phyloP scores from a whole-genome alignment of 2,329 filamentous ascomycete species.

The Penicillium sp. region DNA sequence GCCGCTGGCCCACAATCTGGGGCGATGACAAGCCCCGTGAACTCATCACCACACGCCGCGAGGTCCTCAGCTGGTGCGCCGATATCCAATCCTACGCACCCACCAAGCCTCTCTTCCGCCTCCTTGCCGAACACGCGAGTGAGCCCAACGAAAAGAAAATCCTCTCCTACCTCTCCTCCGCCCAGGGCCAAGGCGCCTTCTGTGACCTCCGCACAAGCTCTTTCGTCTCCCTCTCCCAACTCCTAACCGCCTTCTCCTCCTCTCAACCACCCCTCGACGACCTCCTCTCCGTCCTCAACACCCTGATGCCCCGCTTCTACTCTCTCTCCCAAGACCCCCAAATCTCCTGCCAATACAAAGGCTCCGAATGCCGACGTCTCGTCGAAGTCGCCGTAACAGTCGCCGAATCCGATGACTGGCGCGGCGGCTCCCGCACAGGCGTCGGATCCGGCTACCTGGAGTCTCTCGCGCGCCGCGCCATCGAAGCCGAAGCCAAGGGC shows the following conservation, averaged over 20 bases:
- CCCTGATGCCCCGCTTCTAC: conserved; percentile 97
- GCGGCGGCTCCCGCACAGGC: conserved; percentile 70
- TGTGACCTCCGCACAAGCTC: conserved; percentile 92
- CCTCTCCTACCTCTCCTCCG: conserved; percentile 79
- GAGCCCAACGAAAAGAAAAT: conserved; percentile 86
- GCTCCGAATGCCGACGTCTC: conserved; percentile 71
- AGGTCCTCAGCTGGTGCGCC: conserved; percentile 92
- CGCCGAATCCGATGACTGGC: conserved; percentile 83
- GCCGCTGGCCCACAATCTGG: conserved; percentile 98
- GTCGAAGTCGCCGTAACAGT: conserved; percentile 97
- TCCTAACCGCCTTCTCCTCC: conserved; percentile 89
- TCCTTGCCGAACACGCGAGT: conserved; percentile 81
- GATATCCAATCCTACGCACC: conserved; percentile 93
- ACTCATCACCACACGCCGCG: conserved; percentile 84
- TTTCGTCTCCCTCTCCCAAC: conserved; percentile 79
- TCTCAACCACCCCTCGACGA: conserved; percentile 82
- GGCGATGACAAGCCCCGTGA: conserved; percentile 83
- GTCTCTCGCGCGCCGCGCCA: conserved; percentile 72
- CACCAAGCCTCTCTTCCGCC: conserved; percentile 79
- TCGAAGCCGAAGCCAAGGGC: conserved; percentile 61
- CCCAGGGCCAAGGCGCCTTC: conserved; percentile 87
- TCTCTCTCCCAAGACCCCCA: conserved; percentile 96
- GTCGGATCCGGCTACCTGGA: conserved; percentile 94
- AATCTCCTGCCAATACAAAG: conserved; percentile 69
- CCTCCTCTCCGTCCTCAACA: conserved; percentile 76